These are phyloP conservation scores for Leptographium flavum DNA, from an alignment of 2,329 filamentous ascomycete genomes.

Conservation along the genomic window DNA sequence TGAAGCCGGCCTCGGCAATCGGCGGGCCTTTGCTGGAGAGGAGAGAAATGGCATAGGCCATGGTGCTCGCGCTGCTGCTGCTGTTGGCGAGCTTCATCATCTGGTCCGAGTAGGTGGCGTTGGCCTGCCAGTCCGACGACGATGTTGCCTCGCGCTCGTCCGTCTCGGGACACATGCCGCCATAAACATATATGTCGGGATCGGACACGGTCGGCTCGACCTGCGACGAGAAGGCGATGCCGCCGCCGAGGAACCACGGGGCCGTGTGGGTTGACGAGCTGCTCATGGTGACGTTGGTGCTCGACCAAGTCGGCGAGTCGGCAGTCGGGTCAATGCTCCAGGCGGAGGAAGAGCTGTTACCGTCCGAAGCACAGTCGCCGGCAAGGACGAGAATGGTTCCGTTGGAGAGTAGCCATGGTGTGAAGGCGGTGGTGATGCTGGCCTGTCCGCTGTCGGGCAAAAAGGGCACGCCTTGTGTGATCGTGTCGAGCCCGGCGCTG, in stretches of 20 bases:
- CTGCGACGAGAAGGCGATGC: slow-evolving; percentile 54
- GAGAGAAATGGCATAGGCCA: slow-evolving; percentile 22
- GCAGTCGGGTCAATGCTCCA: slow-evolving; percentile 49
- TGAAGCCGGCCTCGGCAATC: slow-evolving; percentile 75
- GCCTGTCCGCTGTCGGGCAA: slow-evolving; percentile 23
- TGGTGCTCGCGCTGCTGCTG: slow-evolving; percentile 11
- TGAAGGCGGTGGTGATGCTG: slow-evolving; percentile 41
- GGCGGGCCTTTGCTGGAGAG: slow-evolving; percentile 43
- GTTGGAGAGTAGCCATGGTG: slow-evolving; percentile 49
- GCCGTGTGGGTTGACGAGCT: slow-evolving; percentile 10
- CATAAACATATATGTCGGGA: slow-evolving; percentile 59
- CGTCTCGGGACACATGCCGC: slow-evolving; percentile 66
- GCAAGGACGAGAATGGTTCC: slow-evolving; percentile 61
- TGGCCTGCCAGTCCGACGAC: slow-evolving; percentile 44
- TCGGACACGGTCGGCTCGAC: slow-evolving; percentile 36
- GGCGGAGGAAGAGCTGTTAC: slow-evolving; percentile 33
- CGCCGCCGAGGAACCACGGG: slow-evolving; percentile 37
- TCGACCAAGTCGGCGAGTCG: slow-evolving; percentile 5
- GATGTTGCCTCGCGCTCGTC: not conserved
- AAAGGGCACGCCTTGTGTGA: slow-evolving; percentile 50
- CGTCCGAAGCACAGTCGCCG: slow-evolving; percentile 47
- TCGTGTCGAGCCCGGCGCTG: slow-evolving; percentile 24
- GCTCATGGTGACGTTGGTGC: not conserved
- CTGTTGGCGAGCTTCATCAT: slow-evolving; percentile 49
- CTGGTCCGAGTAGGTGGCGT: slow-evolving; percentile 63